These are phyloP conservation scores for Trichosphaerium sp. DNA, from an alignment of 78 protist species.

Conservation along the genomic window DNA sequence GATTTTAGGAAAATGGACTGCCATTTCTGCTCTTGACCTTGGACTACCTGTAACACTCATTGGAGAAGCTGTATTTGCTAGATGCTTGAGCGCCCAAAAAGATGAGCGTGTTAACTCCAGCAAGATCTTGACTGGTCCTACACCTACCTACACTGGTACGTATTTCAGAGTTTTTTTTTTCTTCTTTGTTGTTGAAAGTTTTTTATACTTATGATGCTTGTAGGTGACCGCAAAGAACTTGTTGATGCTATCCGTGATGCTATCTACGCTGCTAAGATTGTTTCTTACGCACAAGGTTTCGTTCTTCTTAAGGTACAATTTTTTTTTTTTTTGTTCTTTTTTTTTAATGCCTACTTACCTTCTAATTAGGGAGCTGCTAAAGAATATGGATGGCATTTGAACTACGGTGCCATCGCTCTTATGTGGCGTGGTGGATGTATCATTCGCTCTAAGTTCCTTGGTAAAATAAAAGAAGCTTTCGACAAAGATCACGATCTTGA, in stretches of 20 bases:
- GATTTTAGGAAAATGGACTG: conserved; percentile 74
- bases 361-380: conserved; percentile 11
- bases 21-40: conserved; percentile 50
- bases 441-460: conserved; percentile 81
- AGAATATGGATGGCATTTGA: conserved; percentile 54
- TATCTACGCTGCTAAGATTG: conserved; percentile 76
- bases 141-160: not conserved
- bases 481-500: conserved; percentile 53
- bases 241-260: conserved; percentile 65
- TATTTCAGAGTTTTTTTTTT: too few species aligned
- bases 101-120: conserved; percentile 57
- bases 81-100: conserved; percentile 60
- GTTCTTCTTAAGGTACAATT: conserved; percentile 51
- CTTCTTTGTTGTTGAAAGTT: too few species aligned
- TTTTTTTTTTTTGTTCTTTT: conserved; percentile 6
- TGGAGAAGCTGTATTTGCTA: conserved; percentile 63
- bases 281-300: conserved; percentile 87
- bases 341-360: not conserved
- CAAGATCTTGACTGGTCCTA: conserved; percentile 58
- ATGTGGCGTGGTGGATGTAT: conserved; percentile 97
- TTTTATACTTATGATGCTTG: too few species aligned
- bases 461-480: conserved; percentile 74
- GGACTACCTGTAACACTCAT: conserved; percentile 67
- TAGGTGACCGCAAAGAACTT: conserved; percentile 46
- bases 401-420: conserved; percentile 72